Evolutionary conservation across 192 early-diverging fungal species (phyloP).

Genomic region (Lobosporangium transversale): DNA sequence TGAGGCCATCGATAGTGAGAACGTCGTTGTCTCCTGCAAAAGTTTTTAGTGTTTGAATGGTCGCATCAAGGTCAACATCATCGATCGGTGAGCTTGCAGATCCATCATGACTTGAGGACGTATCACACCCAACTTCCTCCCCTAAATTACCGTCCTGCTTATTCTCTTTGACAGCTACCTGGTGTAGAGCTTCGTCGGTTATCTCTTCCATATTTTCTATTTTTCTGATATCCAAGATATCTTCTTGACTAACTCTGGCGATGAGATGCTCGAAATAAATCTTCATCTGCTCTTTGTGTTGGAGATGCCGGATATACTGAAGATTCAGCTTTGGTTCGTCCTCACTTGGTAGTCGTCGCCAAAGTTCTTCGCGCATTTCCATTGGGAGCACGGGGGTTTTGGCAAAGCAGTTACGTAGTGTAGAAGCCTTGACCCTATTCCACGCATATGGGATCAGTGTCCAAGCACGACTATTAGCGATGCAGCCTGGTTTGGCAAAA

Average conservation of each 20-base stretch:
- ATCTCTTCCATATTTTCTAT: not conserved
- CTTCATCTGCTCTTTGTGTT: conserved; percentile 1
- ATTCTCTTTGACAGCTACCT: too few species aligned
- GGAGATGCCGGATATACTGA: not conserved
- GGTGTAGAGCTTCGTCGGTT: not conserved
- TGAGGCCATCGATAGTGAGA: too few species aligned
- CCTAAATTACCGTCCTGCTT: too few species aligned
- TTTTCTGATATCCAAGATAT: not conserved
- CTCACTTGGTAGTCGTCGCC: not conserved
- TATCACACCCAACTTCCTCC: not conserved
- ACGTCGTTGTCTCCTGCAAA: too few species aligned
- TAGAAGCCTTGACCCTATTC: not conserved
- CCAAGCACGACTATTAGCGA: conserved; percentile 15
- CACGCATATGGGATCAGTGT: conserved; percentile 18
- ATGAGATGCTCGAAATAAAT: conserved; percentile 9
- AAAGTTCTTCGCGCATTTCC: conserved; percentile 14
- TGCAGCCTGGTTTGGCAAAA: conserved; percentile 1
- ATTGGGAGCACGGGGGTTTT: conserved; percentile 15
- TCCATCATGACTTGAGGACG: not conserved
- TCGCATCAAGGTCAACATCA: too few species aligned
- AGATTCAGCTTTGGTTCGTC: not conserved
- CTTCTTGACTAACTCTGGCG: not conserved
- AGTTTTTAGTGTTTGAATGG: too few species aligned
- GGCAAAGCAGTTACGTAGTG: conserved; percentile 16
- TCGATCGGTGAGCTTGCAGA: too few species aligned